phyloP scores from a whole-genome alignment of 2,329 filamentous ascomycete genomes.

The Davidsoniella virescens region DNA sequence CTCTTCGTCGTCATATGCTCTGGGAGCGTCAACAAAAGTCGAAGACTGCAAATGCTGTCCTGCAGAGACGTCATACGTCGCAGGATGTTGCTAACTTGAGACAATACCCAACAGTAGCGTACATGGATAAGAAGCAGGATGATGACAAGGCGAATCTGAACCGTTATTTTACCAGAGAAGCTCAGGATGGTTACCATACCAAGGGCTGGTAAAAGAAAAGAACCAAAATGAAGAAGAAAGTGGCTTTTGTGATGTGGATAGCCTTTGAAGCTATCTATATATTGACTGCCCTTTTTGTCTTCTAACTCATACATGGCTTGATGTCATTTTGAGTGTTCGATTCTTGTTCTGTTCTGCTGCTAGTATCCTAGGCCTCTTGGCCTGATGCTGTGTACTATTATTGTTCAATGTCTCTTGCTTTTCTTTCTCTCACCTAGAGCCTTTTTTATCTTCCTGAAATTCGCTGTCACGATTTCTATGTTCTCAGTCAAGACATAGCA shows the following conservation, averaged over 20 bases:
- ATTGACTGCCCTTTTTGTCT: conserved; percentile 3
- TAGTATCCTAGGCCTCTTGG: too few relatives aligned
- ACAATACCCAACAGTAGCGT: conserved; percentile 55
- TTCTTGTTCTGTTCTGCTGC: too few relatives aligned
- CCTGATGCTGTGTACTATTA: neutral
- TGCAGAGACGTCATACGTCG: conserved; percentile 80
- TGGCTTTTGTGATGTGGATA: neutral
- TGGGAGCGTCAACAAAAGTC: conserved; percentile 95
- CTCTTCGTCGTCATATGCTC: conserved; percentile 74
- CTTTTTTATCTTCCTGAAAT: neutral
- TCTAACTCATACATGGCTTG: neutral
- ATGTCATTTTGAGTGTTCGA: neutral
- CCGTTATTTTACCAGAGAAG: conserved; percentile 68
- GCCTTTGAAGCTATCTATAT: conserved; percentile 6
- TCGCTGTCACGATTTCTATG: neutral
- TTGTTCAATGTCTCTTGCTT: conserved; percentile 4
- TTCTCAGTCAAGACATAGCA: neutral
- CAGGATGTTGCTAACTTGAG: conserved; percentile 80
- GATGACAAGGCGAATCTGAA: conserved; percentile 63
- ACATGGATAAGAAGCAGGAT: conserved; percentile 42
- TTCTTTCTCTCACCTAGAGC: neutral
- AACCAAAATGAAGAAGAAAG: too few relatives aligned
- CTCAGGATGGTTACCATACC: conserved; percentile 33
- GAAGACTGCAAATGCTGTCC: conserved; percentile 69
- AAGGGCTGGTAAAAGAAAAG: conserved; percentile 25